Percentiles rank a stretch among this genome's conserved stretches.
Evolutionary conservation across 805 yeast species (phyloP).

Genomic region (Ogataea glucozyma): DNA sequence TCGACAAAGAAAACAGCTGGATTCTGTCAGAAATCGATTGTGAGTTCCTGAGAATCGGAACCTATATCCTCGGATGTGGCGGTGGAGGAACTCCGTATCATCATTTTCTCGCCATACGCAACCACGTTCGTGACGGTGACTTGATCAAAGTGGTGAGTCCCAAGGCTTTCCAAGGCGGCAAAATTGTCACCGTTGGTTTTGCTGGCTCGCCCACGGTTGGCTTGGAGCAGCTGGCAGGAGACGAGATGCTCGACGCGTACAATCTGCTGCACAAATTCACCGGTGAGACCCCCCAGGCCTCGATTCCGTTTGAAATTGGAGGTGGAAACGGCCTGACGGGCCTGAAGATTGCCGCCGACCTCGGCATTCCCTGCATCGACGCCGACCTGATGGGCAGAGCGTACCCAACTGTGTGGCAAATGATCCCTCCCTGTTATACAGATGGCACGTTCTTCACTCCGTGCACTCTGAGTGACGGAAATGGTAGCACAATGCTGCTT

Average conservation of each 20-base stretch:
- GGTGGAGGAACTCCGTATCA: slow-evolving; percentile 53
- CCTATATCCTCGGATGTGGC: slow-evolving; percentile 49
- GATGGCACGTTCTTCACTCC: slow-evolving; percentile 19
- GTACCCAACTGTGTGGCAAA: slow-evolving; percentile 45
- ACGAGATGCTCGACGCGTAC: slow-evolving; percentile 37
- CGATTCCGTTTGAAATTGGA: slow-evolving; percentile 43
- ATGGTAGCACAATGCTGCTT: slow-evolving; percentile 39
- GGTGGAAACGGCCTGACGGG: slow-evolving; percentile 43
- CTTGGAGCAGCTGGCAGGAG: slow-evolving; percentile 41
- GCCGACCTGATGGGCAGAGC: slow-evolving; percentile 51
- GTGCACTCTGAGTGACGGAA: slow-evolving; percentile 36
- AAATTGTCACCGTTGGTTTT: slow-evolving; percentile 37
- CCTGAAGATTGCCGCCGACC: slow-evolving; percentile 24
- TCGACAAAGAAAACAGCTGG: slow-evolving; percentile 38
- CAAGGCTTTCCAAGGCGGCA: slow-evolving; percentile 32
- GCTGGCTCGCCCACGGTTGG: slow-evolving; percentile 51
- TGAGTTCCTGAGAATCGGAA: slow-evolving; percentile 44
- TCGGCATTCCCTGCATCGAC: slow-evolving; percentile 35
- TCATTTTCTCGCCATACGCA: slow-evolving; percentile 36
- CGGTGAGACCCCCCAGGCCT: slow-evolving; percentile 31
- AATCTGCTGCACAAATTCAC: slow-evolving; percentile 29
- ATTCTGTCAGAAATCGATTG: slow-evolving; percentile 41
- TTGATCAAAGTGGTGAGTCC: slow-evolving; percentile 37
- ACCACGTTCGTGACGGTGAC: slow-evolving; percentile 37
- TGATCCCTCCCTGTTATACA: slow-evolving; percentile 34